These are phyloP conservation scores for Ophiocordyceps robertsii DNA, from an alignment of 2,329 filamentous ascomycete genomes.

Conservation along the genomic window DNA sequence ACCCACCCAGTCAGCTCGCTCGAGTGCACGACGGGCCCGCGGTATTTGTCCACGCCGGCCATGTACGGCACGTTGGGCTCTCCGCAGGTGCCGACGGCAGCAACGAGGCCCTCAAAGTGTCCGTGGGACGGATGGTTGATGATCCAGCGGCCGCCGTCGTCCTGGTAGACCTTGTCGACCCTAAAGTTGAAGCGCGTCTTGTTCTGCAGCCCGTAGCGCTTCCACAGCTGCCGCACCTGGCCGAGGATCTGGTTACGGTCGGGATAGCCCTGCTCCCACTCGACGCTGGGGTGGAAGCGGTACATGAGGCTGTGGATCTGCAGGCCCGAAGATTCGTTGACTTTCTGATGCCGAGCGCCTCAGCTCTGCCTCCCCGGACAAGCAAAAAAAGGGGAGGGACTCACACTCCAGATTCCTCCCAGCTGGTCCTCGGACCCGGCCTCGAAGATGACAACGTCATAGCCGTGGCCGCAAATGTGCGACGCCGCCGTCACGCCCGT, in stretches of 20 bases:
- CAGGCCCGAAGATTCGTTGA: constrained; percentile 70
- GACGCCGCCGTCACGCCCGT: constrained; percentile 67
- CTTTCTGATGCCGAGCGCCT: too few relatives aligned
- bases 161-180: constrained; percentile 57
- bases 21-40: constrained; percentile 62
- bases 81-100: constrained; percentile 69
- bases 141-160: constrained; percentile 58
- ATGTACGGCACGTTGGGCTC: constrained; percentile 61
- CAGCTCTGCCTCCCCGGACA: too few relatives aligned
- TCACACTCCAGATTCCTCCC: constrained; percentile 70
- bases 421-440: constrained; percentile 50
- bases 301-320: constrained; percentile 85
- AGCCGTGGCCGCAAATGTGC: constrained; percentile 75
- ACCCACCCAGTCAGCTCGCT: constrained; percentile 52
- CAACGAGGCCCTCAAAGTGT: constrained; percentile 65
- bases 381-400: constrained; percentile 10
- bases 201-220: constrained; percentile 56
- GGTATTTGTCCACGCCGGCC: constrained; percentile 57
- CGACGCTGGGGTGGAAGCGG: constrained; percentile 69
- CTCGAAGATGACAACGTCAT: constrained; percentile 71
- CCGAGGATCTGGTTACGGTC: constrained; percentile 60
- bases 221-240: constrained; percentile 61
- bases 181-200: constrained; percentile 59
- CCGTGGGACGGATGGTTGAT: constrained; percentile 60
- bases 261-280: constrained; percentile 66